Evolutionary conservation across 768 basidiomycete species (phyloP).

Genomic region (Podaxis rugospora): DNA sequence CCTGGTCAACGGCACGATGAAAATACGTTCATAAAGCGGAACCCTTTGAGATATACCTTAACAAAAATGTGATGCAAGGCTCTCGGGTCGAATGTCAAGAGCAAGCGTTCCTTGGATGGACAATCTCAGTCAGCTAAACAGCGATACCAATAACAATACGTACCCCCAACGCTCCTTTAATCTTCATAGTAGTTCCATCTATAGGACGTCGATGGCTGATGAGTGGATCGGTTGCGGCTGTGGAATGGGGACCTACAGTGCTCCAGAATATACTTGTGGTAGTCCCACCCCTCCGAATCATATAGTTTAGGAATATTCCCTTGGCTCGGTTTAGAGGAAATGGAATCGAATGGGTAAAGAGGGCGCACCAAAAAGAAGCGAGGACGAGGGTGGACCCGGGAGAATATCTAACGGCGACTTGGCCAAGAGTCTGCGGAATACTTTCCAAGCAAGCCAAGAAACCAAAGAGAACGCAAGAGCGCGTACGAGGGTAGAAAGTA

Average conservation of each 20-base stretch:
- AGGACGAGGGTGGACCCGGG: constrained; percentile 31
- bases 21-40: background rate
- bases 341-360: too few species aligned
- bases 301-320: constrained; percentile 32
- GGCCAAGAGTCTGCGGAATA: constrained; percentile 9
- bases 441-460: constrained; percentile 12
- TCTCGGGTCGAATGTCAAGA: constrained; percentile 40
- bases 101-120: constrained; percentile 21
- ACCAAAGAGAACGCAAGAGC: background rate
- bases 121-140: background rate
- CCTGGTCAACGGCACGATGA: constrained; percentile 16
- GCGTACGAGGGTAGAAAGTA: background rate
- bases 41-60: constrained; percentile 26
- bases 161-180: constrained; percentile 34
- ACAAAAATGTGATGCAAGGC: constrained; percentile 42
- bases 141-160: constrained; percentile 1
- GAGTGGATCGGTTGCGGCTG: background rate
- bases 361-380: constrained; percentile 28
- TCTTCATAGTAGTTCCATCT: constrained; percentile 29
- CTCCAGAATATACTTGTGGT: constrained; percentile 27
- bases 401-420: constrained; percentile 27
- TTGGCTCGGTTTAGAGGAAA: constrained; percentile 7
- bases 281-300: constrained; percentile 30
- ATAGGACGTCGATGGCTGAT: too few species aligned
- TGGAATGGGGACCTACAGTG: constrained; percentile 22